phyloP scores from a whole-genome alignment of 176 grass and related monocot genomes.

The Oryza meyeriana region DNA sequence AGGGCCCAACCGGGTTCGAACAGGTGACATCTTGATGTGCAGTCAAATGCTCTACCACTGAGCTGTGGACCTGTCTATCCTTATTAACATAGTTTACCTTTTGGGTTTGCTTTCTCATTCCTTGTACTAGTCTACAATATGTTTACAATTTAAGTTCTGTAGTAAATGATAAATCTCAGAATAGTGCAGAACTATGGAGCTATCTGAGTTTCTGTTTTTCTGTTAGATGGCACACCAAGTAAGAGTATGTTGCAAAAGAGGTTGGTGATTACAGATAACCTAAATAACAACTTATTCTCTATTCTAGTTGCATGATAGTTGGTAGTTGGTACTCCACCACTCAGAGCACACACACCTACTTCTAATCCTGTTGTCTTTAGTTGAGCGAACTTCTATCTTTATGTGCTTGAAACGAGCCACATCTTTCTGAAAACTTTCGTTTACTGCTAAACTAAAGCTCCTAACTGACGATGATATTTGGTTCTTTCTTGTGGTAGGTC shows the following conservation, averaged over 20 bases:
- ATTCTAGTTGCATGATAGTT: constrained; percentile 5
- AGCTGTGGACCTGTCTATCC: constrained; percentile 49
- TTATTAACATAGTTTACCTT: background rate
- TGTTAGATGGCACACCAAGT: background rate
- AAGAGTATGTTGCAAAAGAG: background rate
- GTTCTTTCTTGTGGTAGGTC: constrained; percentile 52
- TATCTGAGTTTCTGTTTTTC: background rate
- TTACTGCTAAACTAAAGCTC: constrained; percentile 7
- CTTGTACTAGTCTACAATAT: background rate
- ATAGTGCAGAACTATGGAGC: background rate
- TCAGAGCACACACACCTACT: background rate
- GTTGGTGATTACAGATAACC: constrained; percentile 4
- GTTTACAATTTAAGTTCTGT: background rate
- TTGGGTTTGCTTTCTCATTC: background rate
- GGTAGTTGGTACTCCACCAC: constrained; percentile 3
- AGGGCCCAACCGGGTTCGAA: constrained; percentile 97
- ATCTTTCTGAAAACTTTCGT: constrained; percentile 1
- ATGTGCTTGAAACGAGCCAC: background rate
- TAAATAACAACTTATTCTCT: background rate
- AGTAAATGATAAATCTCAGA: background rate
- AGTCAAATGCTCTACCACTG: constrained; percentile 89
- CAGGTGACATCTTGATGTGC: constrained; percentile 90
- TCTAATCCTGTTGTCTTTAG: constrained; percentile 21
- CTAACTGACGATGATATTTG: constrained; percentile 28
- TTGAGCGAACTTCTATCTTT: constrained; percentile 19